Evolutionary conservation across 2,329 filamentous ascomycete genomes (phyloP).

Genomic region (Diplodia scrobiculata): DNA sequence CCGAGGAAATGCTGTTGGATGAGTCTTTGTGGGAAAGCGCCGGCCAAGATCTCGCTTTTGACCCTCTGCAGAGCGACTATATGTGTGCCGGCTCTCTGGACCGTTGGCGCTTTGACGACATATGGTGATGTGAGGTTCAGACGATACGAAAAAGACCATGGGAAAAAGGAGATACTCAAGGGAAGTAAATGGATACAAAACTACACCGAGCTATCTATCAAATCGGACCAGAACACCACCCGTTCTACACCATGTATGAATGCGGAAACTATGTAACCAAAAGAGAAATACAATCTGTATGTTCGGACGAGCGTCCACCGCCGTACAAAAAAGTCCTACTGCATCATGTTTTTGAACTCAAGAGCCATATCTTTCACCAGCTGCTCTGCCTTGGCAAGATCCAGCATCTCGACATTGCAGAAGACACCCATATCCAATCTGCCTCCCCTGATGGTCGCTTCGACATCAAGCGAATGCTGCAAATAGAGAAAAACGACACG

Average conservation of each 20-base stretch:
- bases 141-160: too few species aligned
- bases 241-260: background rate
- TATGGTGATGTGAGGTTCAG: background rate
- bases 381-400: slow-evolving; percentile 42
- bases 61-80: background rate
- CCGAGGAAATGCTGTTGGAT: slow-evolving; percentile 1
- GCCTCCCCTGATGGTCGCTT: slow-evolving; percentile 55
- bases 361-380: slow-evolving; percentile 41
- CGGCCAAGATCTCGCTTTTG: background rate
- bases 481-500: background rate
- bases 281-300: background rate
- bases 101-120: background rate
- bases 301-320: background rate
- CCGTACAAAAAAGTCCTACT: background rate
- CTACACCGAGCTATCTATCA: background rate
- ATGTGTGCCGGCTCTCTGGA: background rate
- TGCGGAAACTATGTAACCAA: background rate
- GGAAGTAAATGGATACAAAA: background rate
- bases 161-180: background rate
- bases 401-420: slow-evolving; percentile 50
- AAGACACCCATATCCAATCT: slow-evolving; percentile 58
- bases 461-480: slow-evolving; percentile 59
- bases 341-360: slow-evolving; percentile 1
- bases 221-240: background rate
- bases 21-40: background rate